phyloP scores from a whole-genome alignment of 495 filamentous ascomycete genomes.

The Trichocladium antarcticum region DNA sequence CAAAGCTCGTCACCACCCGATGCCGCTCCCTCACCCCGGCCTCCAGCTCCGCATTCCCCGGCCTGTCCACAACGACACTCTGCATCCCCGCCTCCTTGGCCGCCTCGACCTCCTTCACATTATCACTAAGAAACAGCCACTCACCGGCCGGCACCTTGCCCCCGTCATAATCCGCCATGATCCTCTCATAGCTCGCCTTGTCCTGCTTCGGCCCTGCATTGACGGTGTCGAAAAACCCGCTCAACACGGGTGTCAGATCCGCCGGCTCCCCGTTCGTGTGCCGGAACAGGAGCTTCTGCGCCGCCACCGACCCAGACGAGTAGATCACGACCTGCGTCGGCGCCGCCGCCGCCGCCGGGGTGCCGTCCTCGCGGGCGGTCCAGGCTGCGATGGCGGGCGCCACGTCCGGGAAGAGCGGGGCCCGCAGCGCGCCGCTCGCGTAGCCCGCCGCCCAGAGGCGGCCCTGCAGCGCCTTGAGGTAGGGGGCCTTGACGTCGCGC shows the following conservation, averaged over 20 bases:
- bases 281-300: conserved; percentile 59
- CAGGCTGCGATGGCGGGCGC: conserved; percentile 43
- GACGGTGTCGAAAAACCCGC: conserved; percentile 58
- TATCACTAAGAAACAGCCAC: conserved; percentile 63
- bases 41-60: conserved; percentile 49
- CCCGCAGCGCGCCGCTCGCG: conserved; percentile 45
- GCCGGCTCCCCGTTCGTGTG: conserved; percentile 46
- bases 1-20: conserved; percentile 38
- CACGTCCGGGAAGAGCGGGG: conserved; percentile 60
- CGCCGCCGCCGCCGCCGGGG: no score
- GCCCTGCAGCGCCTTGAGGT: conserved; percentile 63
- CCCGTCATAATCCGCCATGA: no score
- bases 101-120: conserved; percentile 55
- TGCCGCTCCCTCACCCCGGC: conserved; percentile 34
- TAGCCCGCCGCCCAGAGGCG: conserved; percentile 61
- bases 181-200: conserved; percentile 47
- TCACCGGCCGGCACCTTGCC: conserved; percentile 26
- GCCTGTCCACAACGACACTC: conserved; percentile 48
- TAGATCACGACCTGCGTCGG: conserved; percentile 55
- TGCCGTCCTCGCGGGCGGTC: conserved; percentile 30
- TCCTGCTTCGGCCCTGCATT: conserved; percentile 62
- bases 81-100: conserved; percentile 53
- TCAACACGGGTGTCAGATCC: conserved; percentile 46
- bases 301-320: conserved; percentile 57
- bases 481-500: conserved; percentile 54